Conservation (phyloP, 2,329 filamentous ascomycete species). For the Arthrobotrys conoides region DNA sequence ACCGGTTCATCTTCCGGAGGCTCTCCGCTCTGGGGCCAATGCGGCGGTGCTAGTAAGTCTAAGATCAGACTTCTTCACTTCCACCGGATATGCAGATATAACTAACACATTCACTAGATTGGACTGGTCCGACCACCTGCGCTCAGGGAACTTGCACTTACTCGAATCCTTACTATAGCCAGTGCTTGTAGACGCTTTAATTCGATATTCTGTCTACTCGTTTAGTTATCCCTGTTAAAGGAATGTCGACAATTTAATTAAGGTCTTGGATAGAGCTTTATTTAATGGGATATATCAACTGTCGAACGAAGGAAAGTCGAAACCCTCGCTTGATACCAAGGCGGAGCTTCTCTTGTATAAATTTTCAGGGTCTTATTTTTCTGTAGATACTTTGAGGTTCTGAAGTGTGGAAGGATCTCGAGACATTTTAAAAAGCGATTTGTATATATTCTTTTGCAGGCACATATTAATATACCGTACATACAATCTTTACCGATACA, state of each 20-base stretch:
- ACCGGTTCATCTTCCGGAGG: slow-evolving; percentile 54
- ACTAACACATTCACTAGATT: slow-evolving; percentile 53
- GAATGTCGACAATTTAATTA: not conserved
- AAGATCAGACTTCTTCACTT: not conserved
- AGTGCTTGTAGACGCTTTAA: slow-evolving; percentile 61
- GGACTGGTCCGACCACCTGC: slow-evolving; percentile 64
- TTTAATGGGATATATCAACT: not conserved
- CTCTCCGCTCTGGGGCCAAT: slow-evolving; percentile 63
- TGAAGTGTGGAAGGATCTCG: not conserved
- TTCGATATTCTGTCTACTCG: not conserved
- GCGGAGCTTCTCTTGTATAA: slow-evolving; percentile 9
- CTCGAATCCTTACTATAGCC: slow-evolving; percentile 64
- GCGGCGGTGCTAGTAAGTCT: slow-evolving; percentile 47
- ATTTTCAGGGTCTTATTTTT: not conserved
- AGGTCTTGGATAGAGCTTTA: not conserved
- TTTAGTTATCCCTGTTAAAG: not conserved
- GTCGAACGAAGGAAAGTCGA: not conserved
- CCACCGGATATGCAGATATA: not conserved
- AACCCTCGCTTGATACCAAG: not conserved
- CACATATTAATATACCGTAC: slow-evolving; percentile 7
- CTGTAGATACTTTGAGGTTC: slow-evolving; percentile 22
- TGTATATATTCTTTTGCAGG: slow-evolving; percentile 21
- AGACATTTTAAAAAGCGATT: slow-evolving; percentile 28
- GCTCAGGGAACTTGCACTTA: slow-evolving; percentile 64
- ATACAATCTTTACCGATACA: slow-evolving; percentile 5